A percentile compares a stretch with the other conserved stretches of the same genome.
These are phyloP conservation scores for Fusarium hainanense DNA, from an alignment of 2,329 filamentous ascomycete species.

Conservation along the genomic window DNA sequence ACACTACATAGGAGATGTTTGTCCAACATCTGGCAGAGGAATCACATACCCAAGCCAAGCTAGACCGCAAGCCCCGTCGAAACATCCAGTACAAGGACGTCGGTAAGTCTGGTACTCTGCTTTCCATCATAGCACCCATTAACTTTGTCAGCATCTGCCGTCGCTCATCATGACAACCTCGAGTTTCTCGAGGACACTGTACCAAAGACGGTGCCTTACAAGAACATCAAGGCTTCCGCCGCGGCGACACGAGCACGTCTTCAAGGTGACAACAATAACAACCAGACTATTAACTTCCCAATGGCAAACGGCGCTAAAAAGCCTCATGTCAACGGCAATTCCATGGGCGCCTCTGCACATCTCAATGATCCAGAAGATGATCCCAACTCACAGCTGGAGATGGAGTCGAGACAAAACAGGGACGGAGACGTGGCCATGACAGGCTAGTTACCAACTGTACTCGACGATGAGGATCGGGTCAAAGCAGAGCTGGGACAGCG, in stretches of 20 bases:
- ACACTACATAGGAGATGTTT: constrained; percentile 81
- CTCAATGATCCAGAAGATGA: constrained; percentile 52
- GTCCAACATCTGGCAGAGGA: constrained; percentile 90
- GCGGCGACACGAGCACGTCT: constrained; percentile 60
- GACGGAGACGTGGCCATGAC: constrained; percentile 71
- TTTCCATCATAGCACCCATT: not conserved
- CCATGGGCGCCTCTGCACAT: constrained; percentile 35
- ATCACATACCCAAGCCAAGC: constrained; percentile 86
- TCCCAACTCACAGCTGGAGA: constrained; percentile 64
- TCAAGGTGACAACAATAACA: constrained; percentile 54
- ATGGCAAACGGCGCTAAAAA: constrained; percentile 46
- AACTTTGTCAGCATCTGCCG: constrained; percentile 74
- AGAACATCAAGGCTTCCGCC: constrained; percentile 76
- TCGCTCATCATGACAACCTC: constrained; percentile 89
- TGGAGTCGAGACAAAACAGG: constrained; percentile 62
- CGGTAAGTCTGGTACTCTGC: constrained; percentile 61
- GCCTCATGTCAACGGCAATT: constrained; percentile 48
- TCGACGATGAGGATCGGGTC: not conserved
- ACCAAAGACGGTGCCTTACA: constrained; percentile 85
- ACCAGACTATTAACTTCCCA: constrained; percentile 36
- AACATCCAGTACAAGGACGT: constrained; percentile 98
- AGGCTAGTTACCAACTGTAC: constrained; percentile 53
- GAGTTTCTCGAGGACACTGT: constrained; percentile 94
- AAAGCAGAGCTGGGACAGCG: not conserved
- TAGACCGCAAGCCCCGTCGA: constrained; percentile 89